Evolutionary conservation across 2,329 filamentous ascomycete species (phyloP).

Genomic region (Ilyonectria robusta): DNA sequence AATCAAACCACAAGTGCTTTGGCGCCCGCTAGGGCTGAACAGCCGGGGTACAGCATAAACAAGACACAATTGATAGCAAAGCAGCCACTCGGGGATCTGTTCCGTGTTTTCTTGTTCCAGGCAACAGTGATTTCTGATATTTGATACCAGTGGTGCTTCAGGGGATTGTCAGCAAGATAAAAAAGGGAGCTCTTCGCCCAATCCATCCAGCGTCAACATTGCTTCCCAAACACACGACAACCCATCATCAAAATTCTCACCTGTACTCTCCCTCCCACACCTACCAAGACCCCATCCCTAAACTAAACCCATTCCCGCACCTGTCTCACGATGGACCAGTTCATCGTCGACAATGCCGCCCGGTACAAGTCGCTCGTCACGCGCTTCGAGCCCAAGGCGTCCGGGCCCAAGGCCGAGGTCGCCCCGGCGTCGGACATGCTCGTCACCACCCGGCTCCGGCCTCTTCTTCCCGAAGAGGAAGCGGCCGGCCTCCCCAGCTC

Average conservation of each 20-base stretch:
- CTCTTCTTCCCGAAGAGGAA: slow-evolving; percentile 55
- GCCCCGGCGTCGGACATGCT: slow-evolving; percentile 48
- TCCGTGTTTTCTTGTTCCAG: background rate
- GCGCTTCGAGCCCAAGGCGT: slow-evolving; percentile 44
- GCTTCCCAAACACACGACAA: too few species aligned
- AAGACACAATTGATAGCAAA: background rate
- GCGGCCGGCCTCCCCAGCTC: slow-evolving; percentile 52
- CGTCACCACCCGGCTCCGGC: slow-evolving; percentile 55
- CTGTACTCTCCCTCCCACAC: too few species aligned
- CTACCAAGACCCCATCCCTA: too few species aligned
- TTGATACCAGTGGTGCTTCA: too few species aligned
- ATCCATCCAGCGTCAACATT: too few species aligned
- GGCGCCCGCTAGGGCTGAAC: background rate
- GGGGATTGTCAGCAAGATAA: too few species aligned
- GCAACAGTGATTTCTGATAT: background rate
- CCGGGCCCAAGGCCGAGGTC: slow-evolving; percentile 17
- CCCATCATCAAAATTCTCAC: too few species aligned
- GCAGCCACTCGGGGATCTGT: background rate
- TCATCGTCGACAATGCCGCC: slow-evolving; percentile 49
- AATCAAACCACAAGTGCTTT: background rate
- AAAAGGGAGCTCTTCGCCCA: too few species aligned
- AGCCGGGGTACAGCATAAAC: background rate
- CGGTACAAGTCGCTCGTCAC: slow-evolving; percentile 49
- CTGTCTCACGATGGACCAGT: slow-evolving; percentile 50
- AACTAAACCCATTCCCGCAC: background rate